A percentile compares a stretch with the other conserved stretches of the same genome.
phyloP scores from a whole-genome alignment of 1,284 basidiomycete genomes.

The Quambalaria eucalypti region DNA sequence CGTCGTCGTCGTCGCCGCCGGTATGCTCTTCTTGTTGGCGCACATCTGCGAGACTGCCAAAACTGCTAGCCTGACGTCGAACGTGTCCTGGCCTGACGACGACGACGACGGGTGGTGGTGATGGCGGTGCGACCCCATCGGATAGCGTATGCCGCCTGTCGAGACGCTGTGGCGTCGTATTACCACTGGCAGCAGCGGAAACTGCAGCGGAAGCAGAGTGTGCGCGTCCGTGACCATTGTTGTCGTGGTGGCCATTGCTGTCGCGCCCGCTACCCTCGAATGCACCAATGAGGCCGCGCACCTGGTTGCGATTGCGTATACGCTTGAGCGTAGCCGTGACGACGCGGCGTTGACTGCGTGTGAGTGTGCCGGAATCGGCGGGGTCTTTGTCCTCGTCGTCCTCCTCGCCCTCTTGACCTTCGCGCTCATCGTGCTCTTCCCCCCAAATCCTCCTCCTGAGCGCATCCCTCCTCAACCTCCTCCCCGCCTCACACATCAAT shows the following conservation, averaged over 20 bases:
- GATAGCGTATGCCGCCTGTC: neutral
- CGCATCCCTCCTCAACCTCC: conserved; percentile 29
- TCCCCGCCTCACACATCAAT: conserved; percentile 34
- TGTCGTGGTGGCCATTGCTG: neutral
- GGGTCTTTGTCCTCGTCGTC: neutral
- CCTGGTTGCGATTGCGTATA: neutral
- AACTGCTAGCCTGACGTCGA: no score
- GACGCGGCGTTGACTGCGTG: neutral
- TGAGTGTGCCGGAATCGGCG: neutral
- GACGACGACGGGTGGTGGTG: no score
- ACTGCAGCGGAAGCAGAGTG: neutral
- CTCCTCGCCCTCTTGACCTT: neutral
- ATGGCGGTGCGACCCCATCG: no score
- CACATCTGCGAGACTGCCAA: no score
- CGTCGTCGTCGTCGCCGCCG: no score
- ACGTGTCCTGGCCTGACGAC: no score
- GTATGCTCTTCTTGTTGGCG: no score
- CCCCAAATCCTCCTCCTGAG: conserved; percentile 37
- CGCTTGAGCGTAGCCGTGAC: neutral
- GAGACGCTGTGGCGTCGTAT: neutral
- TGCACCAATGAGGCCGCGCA: neutral
- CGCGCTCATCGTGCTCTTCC: neutral
- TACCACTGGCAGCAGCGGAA: neutral
- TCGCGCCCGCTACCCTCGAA: neutral
- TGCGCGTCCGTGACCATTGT: neutral